Conservation (phyloP, 768 basidiomycete genomes). For the Imleria badia region DNA sequence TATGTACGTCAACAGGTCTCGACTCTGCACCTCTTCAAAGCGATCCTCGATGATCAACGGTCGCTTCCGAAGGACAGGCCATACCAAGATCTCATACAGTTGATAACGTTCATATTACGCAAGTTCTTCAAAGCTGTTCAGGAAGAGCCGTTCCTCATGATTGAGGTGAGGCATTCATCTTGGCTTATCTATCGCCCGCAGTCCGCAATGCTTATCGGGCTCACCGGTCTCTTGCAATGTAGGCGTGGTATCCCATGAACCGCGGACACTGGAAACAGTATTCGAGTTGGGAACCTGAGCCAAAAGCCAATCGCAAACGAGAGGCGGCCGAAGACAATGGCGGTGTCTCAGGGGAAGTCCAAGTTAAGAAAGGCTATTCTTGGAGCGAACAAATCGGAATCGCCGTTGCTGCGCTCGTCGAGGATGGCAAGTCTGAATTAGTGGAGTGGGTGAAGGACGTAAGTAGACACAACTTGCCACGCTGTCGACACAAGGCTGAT, state of each 20-base stretch:
- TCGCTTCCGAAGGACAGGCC: conserved; percentile 76
- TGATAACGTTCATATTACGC: conserved; percentile 85
- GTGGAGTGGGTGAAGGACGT: conserved; percentile 85
- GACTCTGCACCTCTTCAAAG: conserved; percentile 83
- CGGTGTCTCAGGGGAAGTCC: conserved; percentile 62
- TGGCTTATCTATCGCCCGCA: conserved; percentile 20
- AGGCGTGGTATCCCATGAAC: conserved; percentile 92
- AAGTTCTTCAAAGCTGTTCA: conserved; percentile 92
- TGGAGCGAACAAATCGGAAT: conserved; percentile 92
- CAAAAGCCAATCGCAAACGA: conserved; percentile 37
- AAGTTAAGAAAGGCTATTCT: conserved; percentile 83
- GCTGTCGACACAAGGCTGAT: conserved; percentile 21
- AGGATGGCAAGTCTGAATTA: conserved; percentile 59
- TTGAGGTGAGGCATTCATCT: conserved; percentile 65
- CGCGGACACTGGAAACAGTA: conserved; percentile 83
- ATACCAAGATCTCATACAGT: conserved; percentile 75
- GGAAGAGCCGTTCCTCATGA: conserved; percentile 81
- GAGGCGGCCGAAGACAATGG: conserved; percentile 36
- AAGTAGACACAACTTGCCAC: conserved; percentile 33
- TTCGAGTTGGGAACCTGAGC: conserved; percentile 70
- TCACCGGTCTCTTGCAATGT: conserved; percentile 3
- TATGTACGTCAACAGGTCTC: conserved; percentile 64
- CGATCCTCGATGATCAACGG: conserved; percentile 78
- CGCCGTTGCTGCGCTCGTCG: conserved; percentile 69
- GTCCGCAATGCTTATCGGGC: conserved; percentile 21